Base-by-base conservation (phyloP, 805 yeast genomes). In the Sungouiozyma intestinalis region DNA sequence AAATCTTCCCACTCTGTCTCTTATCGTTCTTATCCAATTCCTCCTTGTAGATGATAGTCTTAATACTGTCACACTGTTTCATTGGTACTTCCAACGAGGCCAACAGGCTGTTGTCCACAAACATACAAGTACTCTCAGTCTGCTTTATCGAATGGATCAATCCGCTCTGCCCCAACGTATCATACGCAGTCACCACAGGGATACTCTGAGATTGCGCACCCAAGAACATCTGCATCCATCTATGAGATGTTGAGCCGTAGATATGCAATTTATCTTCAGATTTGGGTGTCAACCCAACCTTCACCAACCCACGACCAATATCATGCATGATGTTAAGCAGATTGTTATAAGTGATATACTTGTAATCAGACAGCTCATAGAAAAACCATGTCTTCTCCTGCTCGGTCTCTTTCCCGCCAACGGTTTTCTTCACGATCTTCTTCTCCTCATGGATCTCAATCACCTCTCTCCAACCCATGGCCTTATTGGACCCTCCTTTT, bases 101-200 rank as follows among this genome's bases (percentile, higher is more conserved):
- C 52, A 92, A 71, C 46, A 88, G 71, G 16, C 74, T 69, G 57
- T 83, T 87, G 61, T 92, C 97, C 37, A 95, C 83, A 64, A 82
- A 86, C 45, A 92, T 70, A 17, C 81, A 94, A 41, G 64, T 70
- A 20, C 95, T 77, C 39, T 72, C 84, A 3, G 97, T 86, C 66
- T 88, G 85, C 34, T 74, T 71, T 57, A 92, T 71, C 2, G 97
- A 87, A 64, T 83, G 94, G 44, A 81, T 81, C 57, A 88, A 72
- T 18, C 95, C 95, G 32, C 73, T 72, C 64, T 86, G 94, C 44
- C 97, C 97, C 50, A 88, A 71, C 35, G 96, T 86, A 63, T 88
- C 97, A 64, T 92, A 92, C 33, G 98, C 97, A 14, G 98, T 92
- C 34, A 87, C 97, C 44, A 83, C 73, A 18, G 97, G 84, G 46